Percentiles rank a stretch among this genome's conserved stretches.
Evolutionary conservation across 2,329 filamentous ascomycete species (phyloP).

Genomic region (Sclerotinia glacialis): DNA sequence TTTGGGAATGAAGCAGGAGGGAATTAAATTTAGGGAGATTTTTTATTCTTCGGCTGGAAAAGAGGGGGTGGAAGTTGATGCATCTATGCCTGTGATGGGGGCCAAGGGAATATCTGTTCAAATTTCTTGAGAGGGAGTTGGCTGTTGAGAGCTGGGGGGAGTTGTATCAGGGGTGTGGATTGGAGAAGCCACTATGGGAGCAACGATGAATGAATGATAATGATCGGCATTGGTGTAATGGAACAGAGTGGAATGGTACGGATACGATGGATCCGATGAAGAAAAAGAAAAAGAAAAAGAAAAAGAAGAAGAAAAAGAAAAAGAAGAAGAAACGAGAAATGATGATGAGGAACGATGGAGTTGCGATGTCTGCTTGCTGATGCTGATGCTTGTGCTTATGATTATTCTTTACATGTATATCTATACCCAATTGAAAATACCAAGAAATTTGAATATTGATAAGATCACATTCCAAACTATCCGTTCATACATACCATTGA

Average conservation of each 20-base stretch:
- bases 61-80: not conserved
- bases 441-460: not conserved
- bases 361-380: slow-evolving; percentile 5
- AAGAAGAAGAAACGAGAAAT: not conserved
- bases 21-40: slow-evolving; percentile 12
- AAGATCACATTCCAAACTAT: not conserved
- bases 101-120: slow-evolving; percentile 12
- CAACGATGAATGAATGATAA: not conserved
- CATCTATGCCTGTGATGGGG: not conserved
- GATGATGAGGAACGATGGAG: not conserved
- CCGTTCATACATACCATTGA: too few relatives aligned
- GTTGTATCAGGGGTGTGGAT: not conserved
- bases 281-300: not conserved
- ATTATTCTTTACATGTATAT: slow-evolving; percentile 11
- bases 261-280: not conserved
- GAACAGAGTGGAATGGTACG: not conserved
- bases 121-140: not conserved
- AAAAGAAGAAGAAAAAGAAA: not conserved
- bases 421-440: slow-evolving; percentile 17
- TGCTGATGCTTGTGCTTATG: slow-evolving; percentile 2
- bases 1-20: not conserved
- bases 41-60: not conserved
- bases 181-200: too few relatives aligned
- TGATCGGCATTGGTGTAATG: not conserved
- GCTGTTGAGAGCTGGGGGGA: not conserved